These are phyloP conservation scores for Globisporangium radiosum DNA, from an alignment of 352 stramenopile genomes.

Conservation along the genomic window DNA sequence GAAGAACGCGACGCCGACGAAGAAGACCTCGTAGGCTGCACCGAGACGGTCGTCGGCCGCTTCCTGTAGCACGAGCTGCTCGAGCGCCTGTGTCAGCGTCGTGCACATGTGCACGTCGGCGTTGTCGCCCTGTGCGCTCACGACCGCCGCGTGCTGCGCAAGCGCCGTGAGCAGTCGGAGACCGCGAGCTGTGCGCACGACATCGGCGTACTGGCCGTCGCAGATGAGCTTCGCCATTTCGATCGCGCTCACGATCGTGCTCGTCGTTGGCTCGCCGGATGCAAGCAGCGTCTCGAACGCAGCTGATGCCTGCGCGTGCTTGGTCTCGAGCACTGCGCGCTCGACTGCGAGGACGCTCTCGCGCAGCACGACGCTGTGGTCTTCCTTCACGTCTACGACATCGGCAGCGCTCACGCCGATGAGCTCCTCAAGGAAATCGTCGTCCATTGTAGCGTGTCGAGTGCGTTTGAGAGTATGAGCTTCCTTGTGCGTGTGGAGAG, in stretches of 20 bases:
- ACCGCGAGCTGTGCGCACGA: constrained; percentile 34
- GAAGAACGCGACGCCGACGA: constrained; percentile 54
- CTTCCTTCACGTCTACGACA: constrained; percentile 30
- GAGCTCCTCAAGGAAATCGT: constrained; percentile 56
- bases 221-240: constrained; percentile 49
- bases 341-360: constrained; percentile 36
- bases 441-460: constrained; percentile 26
- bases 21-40: constrained; percentile 49
- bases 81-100: constrained; percentile 30
- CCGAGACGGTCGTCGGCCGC: constrained; percentile 26
- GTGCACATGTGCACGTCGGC: constrained; percentile 38
- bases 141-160: constrained; percentile 2
- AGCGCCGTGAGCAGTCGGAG: constrained; percentile 27
- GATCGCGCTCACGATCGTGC: constrained; percentile 20
- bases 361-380: constrained; percentile 28
- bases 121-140: constrained; percentile 14
- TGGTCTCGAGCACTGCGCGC: constrained; percentile 52
- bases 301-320: constrained; percentile 21
- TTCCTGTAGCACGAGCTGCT: constrained; percentile 32
- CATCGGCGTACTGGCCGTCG: constrained; percentile 51
- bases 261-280: background rate
- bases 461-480: background rate
- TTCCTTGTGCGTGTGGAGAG: too few species aligned
- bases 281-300: constrained; percentile 11
- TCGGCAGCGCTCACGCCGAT: constrained; percentile 41